Base-by-base conservation (phyloP, 345 rosid genomes). In the Bruguiera gymnorhiza region DNA sequence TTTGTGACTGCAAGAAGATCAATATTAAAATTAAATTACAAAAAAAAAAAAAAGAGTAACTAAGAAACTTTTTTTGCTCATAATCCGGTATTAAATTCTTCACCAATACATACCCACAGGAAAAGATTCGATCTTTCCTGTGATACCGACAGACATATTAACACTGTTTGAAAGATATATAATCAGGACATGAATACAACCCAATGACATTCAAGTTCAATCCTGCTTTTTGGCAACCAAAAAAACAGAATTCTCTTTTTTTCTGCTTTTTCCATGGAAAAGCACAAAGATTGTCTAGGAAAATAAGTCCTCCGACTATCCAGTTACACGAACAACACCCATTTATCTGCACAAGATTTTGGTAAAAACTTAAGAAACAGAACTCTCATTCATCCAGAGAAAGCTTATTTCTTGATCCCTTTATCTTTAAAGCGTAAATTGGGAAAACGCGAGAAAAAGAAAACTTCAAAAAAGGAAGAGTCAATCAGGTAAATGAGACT, bases 1-100 rank as follows among this genome's bases (percentile, higher is more conserved):
- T 78, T 10, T 57, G 60, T 48, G 88, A 73, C 93, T 92, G 92
- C 81, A 57, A 77, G 7, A 24, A 53, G 29, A 56, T 71, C 31
- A 26, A 29, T 13, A 46, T 8, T 39, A 39, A 39, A 43, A 43
- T 3, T 43, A 43, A 43, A 21, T 64, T 27, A 50, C 29, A 27
- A 27, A 27, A 34, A 34, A 16, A 48, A 2, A 46, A 15, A 24
- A 27, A 11, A 1, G n/a, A 6, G n/a, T 24, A 52, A n/a, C 10
- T 23, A 31, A 19, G 10, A 32, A 20, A 58, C 16, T 31, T 53
- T 29, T 1, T n/a, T 62, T 6, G 19, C n/a, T 54, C 15, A 36
- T 36, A 34, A 24, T 37, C 13, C 27, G 57, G 16, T 30, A 23
- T 11, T 1, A 43, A 60, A 70, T 43, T 62, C 27, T 66, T 54